A percentile compares a stretch with the other conserved stretches of the same genome.
These are phyloP conservation scores for Metroxylon sagu DNA, from an alignment of 176 grass and related monocot genomes.

Conservation along the genomic window DNA sequence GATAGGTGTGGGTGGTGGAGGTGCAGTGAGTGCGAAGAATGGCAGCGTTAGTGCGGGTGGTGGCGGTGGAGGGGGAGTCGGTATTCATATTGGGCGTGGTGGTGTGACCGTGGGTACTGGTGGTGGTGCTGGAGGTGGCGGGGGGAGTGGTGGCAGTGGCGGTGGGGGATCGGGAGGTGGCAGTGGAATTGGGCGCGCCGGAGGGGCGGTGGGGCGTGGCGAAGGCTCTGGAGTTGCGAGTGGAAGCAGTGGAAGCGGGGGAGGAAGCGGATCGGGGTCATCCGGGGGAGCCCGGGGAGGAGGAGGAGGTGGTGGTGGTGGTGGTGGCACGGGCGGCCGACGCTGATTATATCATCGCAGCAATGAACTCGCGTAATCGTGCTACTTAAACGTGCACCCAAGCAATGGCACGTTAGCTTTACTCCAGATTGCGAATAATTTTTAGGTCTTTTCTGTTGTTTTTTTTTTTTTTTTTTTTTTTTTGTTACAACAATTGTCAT, in stretches of 20 bases:
- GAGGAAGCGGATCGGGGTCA: slow-evolving; percentile 29
- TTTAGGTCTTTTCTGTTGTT: too few relatives aligned
- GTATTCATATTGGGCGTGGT: slow-evolving; percentile 37
- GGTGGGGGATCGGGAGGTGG: slow-evolving; percentile 31
- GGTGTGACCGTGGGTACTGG: slow-evolving; percentile 39
- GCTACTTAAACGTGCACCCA: too few relatives aligned
- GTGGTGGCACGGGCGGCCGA: slow-evolving; percentile 12
- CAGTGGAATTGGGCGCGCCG: slow-evolving; percentile 35
- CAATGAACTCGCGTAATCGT: too few relatives aligned
- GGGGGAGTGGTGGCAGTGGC: not conserved
- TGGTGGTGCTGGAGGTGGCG: not conserved
- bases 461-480: too few relatives aligned
- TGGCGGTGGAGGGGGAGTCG: slow-evolving; percentile 38
- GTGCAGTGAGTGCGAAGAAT: slow-evolving; percentile 21
- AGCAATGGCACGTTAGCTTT: too few relatives aligned
- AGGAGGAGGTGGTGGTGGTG: slow-evolving; percentile 12
- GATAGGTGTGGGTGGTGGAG: slow-evolving; percentile 31
- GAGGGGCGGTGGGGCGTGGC: slow-evolving; percentile 27
- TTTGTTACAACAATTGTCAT: too few relatives aligned
- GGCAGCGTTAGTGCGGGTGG: slow-evolving; percentile 15
- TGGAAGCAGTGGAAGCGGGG: slow-evolving; percentile 33
- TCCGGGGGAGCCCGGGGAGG: slow-evolving; percentile 14
- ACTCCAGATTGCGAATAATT: too few relatives aligned
- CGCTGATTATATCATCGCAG: too few relatives aligned
- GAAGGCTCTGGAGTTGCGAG: slow-evolving; percentile 37